Evolutionary conservation across 768 basidiomycete species (phyloP), one percentile per base, ranked within the genome.

Genomic region (Lanmaoa pseudosensibilis): DNA sequence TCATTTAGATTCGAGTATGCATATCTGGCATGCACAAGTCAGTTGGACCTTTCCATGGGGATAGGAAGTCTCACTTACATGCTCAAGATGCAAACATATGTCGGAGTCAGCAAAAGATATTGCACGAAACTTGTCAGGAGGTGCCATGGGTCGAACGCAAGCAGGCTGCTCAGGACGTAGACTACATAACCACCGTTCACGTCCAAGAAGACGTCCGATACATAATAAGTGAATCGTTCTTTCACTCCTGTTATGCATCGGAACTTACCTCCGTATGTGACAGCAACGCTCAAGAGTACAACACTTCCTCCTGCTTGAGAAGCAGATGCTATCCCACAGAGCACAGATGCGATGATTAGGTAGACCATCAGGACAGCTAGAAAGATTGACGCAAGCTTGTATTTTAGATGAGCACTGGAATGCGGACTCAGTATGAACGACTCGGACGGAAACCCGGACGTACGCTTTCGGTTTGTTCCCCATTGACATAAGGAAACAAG

Each of bases 71-170:
- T 41, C 36, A 69, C 88, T 66, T 54, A 91, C 87, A 94, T 85
- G 70, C 85, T 87, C 52, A 91, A 72, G 57, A 90, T 78, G 67
- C 88, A 89, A 67, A 91, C 81, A 62, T 89, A 90, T 30, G 83
- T 85, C 27, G 94, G 92, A 3, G 87, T 90, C 52, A 97, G 81
- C 19, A 98, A 75, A 66, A 98, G 73, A 67, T 97, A 99, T 48
- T 92, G 93, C 15, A 87, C 63, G 66, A 94, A 94, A 64, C 91
- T 94, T 10, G 95, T 98, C 60, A 97, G 46, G 77, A 98, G 85
- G 73, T 98, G 96, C 92, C 93, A 95, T 5, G 97, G 95, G 72
- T 99, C 97, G 55, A 95, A 83, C 0, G 93, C 92, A 39, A 98
- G 75, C 38, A 97, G 61, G 58, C 88, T 88, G 43, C 90, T 82